Evolutionary conservation across 371 early-diverging fungal species (phyloP).

Genomic region (Blakeslea trispora): DNA sequence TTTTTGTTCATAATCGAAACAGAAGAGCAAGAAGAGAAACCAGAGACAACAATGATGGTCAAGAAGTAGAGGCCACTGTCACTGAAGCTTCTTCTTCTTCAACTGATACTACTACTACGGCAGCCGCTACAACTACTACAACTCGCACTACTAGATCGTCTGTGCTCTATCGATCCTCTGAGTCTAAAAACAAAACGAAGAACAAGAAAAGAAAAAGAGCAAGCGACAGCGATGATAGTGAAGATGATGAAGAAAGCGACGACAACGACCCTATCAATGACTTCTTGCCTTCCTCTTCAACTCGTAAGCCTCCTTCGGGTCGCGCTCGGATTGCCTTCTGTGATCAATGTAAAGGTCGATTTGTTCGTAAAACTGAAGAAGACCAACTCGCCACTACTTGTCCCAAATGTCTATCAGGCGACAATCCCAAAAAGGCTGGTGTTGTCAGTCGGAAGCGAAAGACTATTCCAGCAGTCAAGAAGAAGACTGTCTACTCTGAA

Average conservation of each 20-base stretch:
- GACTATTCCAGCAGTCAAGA: conserved; percentile 9
- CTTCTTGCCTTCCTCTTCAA: conserved; percentile 32
- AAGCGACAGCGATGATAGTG: conserved; percentile 34
- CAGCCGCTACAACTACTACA: conserved; percentile 17
- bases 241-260: too few species aligned
- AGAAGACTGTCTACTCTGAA: conserved; percentile 26
- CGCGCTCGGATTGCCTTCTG: conserved; percentile 63
- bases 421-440: conserved; percentile 17
- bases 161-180: not conserved
- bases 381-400: conserved; percentile 43
- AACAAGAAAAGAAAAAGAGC: conserved; percentile 31
- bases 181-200: conserved; percentile 28
- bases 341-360: conserved; percentile 59
- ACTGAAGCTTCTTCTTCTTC: too few species aligned
- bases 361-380: conserved; percentile 40
- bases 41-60: conserved; percentile 5
- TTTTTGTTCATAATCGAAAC: conserved; percentile 56
- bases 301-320: conserved; percentile 20
- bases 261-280: conserved; percentile 32
- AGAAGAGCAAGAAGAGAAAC: conserved; percentile 23
- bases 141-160: conserved; percentile 14
- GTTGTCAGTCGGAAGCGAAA: conserved; percentile 32
- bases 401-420: conserved; percentile 47
- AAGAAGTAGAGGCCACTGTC: too few species aligned
- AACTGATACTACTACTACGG: conserved; percentile 1